Base-by-base conservation (phyloP, 371 early-diverging fungal species). In the Syncephalis plumigaleata region DNA sequence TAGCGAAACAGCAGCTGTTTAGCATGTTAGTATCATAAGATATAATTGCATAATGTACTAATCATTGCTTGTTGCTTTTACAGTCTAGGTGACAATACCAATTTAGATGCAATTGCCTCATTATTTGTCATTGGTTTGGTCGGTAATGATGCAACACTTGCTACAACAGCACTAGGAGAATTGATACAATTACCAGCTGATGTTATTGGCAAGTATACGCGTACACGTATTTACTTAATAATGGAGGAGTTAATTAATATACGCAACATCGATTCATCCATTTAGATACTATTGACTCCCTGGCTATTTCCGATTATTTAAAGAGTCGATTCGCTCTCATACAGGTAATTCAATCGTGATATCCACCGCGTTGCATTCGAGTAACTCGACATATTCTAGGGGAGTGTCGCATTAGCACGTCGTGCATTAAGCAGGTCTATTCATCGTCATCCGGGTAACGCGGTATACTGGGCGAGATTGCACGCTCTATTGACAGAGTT, bases 1-100 rank as follows among this genome's bases (percentile, higher is more conserved):
- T 87, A 15, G 87, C 89, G 25, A 83, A 86, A 52, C 73, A 87
- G 44, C 80, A 89, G 49, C 58, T 93, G 45, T 68, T 88, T 38
- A 4, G 13, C 20, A 39, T 25, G 18, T 36, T 5, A 18, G 15
- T 27, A 39, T 18, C 45, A 21, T 53, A 9, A n/a, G n/a, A 1
- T 37, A 27, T 57, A 20, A 20, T n/a, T 42, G 11, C 23, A 16
- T 37, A 39, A 37, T 37, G 39, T 31, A 21, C 17, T 22, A 11
- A 9, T 49, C 24, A 52, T 45, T 26, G 18, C 31, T 31, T 53
- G 36, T 42, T 45, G 46, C 0, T 26, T 47, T 38, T 47, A n/a
- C 59, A 76, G 81, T 43, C 64, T 80, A 49, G 53, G 65, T 7
- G 58, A 67, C 9, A 58, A 70, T 48, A 57, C 75, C 3, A 64